phyloP scores from a whole-genome alignment of 139 green algal genomes.

The Auxenochlorella pyrenoidosa region DNA sequence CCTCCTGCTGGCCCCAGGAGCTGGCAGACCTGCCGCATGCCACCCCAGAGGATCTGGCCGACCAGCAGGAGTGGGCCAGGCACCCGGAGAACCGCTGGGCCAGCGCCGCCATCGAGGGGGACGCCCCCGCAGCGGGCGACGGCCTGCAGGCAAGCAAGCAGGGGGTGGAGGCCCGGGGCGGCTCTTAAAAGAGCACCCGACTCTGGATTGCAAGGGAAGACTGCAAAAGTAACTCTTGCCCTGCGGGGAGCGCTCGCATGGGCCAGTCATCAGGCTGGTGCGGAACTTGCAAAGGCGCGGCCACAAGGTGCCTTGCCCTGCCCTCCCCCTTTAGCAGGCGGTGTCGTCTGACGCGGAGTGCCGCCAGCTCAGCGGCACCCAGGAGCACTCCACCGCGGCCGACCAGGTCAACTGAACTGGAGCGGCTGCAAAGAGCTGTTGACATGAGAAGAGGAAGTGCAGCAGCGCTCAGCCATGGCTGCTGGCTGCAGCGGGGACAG shows the following conservation, averaged over 20 bases:
- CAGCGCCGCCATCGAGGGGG: conserved; percentile 18
- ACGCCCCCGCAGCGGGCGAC: conserved; percentile 22
- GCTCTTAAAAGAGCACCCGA: neutral
- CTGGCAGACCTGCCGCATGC: neutral
- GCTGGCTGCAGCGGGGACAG: too few relatives aligned
- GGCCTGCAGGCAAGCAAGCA: conserved; percentile 6
- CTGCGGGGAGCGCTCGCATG: too few relatives aligned
- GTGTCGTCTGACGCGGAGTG: neutral
- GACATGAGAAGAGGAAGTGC: too few relatives aligned
- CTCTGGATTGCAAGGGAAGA: too few relatives aligned
- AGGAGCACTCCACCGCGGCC: neutral
- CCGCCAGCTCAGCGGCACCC: conserved; percentile 19
- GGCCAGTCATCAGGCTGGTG: too few relatives aligned
- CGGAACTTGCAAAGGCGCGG: too few relatives aligned
- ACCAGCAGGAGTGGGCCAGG: neutral
- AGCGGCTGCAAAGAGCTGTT: too few relatives aligned
- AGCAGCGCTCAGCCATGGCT: too few relatives aligned
- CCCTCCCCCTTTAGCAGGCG: neutral
- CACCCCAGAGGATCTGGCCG: neutral
- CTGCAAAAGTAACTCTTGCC: too few relatives aligned
- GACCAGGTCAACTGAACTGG: neutral
- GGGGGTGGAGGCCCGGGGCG: neutral
- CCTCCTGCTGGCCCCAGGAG: neutral
- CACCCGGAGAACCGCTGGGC: neutral
- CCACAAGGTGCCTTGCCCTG: neutral